Conservation (phyloP, 164 flowering plant species). For the Kingdonia uniflora region DNA sequence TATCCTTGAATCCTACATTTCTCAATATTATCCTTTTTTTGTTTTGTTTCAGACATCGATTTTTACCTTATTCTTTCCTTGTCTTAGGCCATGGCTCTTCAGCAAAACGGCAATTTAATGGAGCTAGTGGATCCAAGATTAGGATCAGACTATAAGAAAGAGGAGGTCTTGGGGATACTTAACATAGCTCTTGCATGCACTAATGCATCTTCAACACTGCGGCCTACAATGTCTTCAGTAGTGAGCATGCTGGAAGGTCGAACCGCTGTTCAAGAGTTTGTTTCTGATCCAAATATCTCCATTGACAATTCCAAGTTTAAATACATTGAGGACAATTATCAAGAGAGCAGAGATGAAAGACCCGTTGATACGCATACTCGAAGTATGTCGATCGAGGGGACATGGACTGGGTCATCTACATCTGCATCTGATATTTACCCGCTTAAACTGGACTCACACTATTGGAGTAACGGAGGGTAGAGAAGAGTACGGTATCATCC, state of each 20-base stretch:
- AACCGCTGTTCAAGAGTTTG: constrained; percentile 4
- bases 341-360: not conserved
- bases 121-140: constrained; percentile 27
- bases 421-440: constrained; percentile 13
- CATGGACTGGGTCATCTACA: constrained; percentile 16
- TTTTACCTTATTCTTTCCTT: too few species aligned
- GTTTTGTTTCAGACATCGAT: too few species aligned
- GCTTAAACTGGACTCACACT: not conserved
- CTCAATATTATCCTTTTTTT: too few species aligned
- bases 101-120: constrained; percentile 27
- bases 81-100: constrained; percentile 17
- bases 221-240: constrained; percentile 25
- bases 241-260: constrained; percentile 25
- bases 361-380: not conserved
- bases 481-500: not conserved
- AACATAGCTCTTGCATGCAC: constrained; percentile 23
- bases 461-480: not conserved
- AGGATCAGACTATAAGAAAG: constrained; percentile 12
- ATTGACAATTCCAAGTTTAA: constrained; percentile 8
- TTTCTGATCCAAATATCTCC: constrained; percentile 5
- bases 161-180: constrained; percentile 18
- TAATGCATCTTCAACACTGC: constrained; percentile 17
- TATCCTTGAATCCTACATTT: too few species aligned
- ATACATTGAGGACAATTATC: constrained; percentile 2
- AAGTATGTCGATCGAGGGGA: constrained; percentile 6